Evolutionary conservation across 108 stramenopile species (phyloP), one percentile per base, ranked within the genome.

Genomic region (Discostella stelligeroides): DNA sequence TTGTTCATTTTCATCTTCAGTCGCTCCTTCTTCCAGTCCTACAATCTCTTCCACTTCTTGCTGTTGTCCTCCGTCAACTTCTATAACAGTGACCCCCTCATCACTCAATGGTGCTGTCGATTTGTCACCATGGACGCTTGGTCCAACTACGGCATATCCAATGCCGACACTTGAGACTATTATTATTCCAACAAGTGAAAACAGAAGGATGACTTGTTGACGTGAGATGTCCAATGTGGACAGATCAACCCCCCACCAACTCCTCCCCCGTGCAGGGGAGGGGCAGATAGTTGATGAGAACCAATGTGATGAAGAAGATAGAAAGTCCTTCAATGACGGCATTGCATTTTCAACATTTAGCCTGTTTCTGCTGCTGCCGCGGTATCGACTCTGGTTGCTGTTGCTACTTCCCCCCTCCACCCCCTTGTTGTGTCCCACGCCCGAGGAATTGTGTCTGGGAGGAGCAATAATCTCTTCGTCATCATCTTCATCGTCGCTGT

Each of bases 381-480:
- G n/a, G n/a, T n/a, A n/a, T n/a, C n/a, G n/a, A n/a, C n/a, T n/a
- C n/a, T n/a, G n/a, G n/a, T 24, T 54, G 53, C 14, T 27, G 51
- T 25, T 25, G 13, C 29, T 8, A 49, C 9, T 64, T 63, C 8
- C 72, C 72, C 1, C 61, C 62, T 0, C 62, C 62, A 27, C 61
- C 60, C 13, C 15, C 13, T 65, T 43, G 40, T 12, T 54, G 39
- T 28, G 34, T 9, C 23, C 49, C 2, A 56, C 64, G 27, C 37
- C 4, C 7, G 34, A 37, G 37, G 57, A 51, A 30, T 38, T 58
- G 47, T 74, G 73, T 0, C 64, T n/a, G n/a, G n/a, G n/a, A n/a
- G n/a, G n/a, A n/a, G n/a, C 73, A 28, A 74, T 23, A 13, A 74
- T 60, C n/a, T 66, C 58, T 34, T 50, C 68, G 18, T 68, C 67